A percentile compares a stretch with the other conserved stretches of the same genome.
Conservation (phyloP, 495 filamentous ascomycete genomes). For the Daldinia loculata region DNA sequence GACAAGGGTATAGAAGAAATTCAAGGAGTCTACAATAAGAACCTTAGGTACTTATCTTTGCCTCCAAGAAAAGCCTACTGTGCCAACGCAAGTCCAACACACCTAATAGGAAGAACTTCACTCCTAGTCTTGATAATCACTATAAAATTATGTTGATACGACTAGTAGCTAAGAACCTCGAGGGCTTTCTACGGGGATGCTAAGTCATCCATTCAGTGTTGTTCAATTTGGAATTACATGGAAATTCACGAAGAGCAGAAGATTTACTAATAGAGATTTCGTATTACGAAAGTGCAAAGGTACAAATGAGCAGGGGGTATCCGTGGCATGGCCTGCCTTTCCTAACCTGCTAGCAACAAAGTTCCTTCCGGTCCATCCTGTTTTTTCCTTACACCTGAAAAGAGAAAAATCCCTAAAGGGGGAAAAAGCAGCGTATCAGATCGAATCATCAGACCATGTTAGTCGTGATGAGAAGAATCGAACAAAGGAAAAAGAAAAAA, state of each 20-base stretch:
- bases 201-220: background rate
- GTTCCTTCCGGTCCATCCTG: background rate
- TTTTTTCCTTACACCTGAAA: background rate
- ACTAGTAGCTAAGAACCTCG: background rate
- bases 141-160: background rate
- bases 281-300: background rate
- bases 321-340: background rate
- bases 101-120: background rate
- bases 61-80: background rate
- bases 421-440: background rate
- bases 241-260: background rate
- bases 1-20: background rate
- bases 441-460: background rate
- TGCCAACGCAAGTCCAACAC: background rate
- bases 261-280: background rate
- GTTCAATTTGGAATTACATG: background rate
- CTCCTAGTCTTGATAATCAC: no score
- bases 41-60: background rate
- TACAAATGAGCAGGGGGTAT: background rate
- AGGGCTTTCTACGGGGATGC: background rate
- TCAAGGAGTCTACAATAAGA: background rate
- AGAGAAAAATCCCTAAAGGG: background rate
- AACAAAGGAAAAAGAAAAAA: background rate
- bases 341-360: slow-evolving; percentile 1
- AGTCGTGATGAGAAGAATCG: background rate